A percentile compares a stretch with the other conserved stretches of the same genome.
Evolutionary conservation across 352 stramenopile genomes (phyloP).

Genomic region (Globisporangium camurandrum): DNA sequence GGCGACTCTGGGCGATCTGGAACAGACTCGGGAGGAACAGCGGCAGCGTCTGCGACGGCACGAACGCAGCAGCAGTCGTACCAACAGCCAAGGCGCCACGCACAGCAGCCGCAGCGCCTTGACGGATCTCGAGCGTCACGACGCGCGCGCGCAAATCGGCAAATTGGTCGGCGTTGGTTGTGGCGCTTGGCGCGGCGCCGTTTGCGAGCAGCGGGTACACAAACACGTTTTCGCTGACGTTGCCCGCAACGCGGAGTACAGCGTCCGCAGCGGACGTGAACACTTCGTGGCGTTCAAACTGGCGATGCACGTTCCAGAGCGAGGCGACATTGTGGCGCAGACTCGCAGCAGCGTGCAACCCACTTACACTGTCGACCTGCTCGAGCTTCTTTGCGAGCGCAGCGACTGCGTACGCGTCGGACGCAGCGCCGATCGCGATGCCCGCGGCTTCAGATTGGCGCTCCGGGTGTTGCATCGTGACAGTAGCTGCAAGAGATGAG

Average conservation of each 20-base stretch:
- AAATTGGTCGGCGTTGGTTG: constrained; percentile 7
- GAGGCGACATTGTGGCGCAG: constrained; percentile 6
- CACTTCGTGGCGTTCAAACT: constrained; percentile 29
- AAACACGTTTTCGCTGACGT: constrained; percentile 59
- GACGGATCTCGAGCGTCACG: constrained; percentile 52
- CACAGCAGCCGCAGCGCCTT: constrained; percentile 44
- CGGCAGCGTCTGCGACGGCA: constrained; percentile 67
- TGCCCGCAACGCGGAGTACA: constrained; percentile 46
- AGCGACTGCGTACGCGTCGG: constrained; percentile 4
- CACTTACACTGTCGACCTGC: not conserved
- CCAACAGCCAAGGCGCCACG: constrained; percentile 52
- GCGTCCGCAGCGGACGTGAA: constrained; percentile 53
- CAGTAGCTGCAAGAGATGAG: not conserved
- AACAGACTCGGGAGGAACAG: constrained; percentile 71
- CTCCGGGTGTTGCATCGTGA: constrained; percentile 17
- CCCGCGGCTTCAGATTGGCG: constrained; percentile 25
- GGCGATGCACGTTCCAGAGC: constrained; percentile 24
- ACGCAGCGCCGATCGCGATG: constrained; percentile 10
- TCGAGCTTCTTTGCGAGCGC: constrained; percentile 7
- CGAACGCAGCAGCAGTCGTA: constrained; percentile 34
- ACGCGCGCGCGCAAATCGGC: constrained; percentile 35
- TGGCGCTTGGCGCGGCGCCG: not conserved
- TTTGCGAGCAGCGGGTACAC: constrained; percentile 42
- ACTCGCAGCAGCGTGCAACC: not conserved
- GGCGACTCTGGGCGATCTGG: constrained; percentile 32